Evolutionary conservation across 1,284 basidiomycete genomes (phyloP), one percentile per base, ranked within the genome.

Genomic region (Ustilago vetiveriae): DNA sequence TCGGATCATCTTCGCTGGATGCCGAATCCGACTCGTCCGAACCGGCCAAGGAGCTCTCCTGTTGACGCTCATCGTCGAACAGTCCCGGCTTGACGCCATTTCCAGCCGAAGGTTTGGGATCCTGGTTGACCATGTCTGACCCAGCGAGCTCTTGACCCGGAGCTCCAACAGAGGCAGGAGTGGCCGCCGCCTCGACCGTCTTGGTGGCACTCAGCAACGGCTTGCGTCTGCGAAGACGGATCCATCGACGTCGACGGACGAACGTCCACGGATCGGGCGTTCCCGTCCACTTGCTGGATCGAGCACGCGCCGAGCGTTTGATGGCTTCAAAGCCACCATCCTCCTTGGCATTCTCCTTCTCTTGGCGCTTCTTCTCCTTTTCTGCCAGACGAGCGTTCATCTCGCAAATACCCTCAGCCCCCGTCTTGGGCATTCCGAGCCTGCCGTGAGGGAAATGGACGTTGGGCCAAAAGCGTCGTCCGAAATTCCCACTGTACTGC

Each of bases 401-500:
- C 53, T 70, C 62, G 11, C 30, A 35, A n/a, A 64, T 57, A 11
- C 74, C 75, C 10, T 69, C 55, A 1, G 38, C 56, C 22, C 67
- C 63, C 5, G 66, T 62, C 41, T 69, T 64, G 19, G 74, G 74
- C 32, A 76, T 4, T 2, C 70, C 65, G 4, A 65, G 16, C n/a
- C 49, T 43, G 24, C 63, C 63, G 30, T 69, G 65, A 17, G 55
- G 68, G 21, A 67, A 74, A 32, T 68, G 55, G 35, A 65, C 24
- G 17, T 70, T 62, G 40, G 62, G 58, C 62, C 66, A 69, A 58
- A 70, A 64, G 10, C 67, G 42, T 14, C 69, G 54, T 16, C 76
- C 75, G 45, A 80, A 81, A 42, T 71, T 72, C 47, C 74, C 70
- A 35, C 72, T 71, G 53, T 81, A 81, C 60, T 81, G 78, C 79